Percentiles rank a stretch among this genome's conserved stretches.
phyloP scores from a whole-genome alignment of 345 rosid species.

The Salix viminalis region DNA sequence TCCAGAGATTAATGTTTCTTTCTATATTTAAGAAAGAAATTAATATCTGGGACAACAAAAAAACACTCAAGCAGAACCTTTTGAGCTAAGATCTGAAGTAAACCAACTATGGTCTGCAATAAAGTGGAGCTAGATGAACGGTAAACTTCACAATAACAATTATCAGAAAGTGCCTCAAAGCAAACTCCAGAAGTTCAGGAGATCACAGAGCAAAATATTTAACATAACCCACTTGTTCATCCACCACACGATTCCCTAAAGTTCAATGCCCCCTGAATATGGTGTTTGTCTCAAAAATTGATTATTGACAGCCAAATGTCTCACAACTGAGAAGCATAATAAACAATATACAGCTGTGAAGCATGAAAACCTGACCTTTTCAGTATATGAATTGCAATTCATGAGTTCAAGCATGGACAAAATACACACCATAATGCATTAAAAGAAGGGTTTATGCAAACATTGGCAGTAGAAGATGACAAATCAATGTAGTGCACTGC shows the following conservation, averaged over 20 bases:
- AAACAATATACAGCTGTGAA: neutral
- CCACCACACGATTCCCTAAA: neutral
- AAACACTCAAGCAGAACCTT: too few relatives aligned
- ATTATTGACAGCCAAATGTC: neutral
- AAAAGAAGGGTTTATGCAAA: constrained; percentile 5
- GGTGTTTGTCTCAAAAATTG: neutral
- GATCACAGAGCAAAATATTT: neutral
- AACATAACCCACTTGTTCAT: neutral
- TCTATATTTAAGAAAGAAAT: too few relatives aligned
- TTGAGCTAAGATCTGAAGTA: too few relatives aligned
- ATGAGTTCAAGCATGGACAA: neutral
- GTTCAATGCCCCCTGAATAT: neutral
- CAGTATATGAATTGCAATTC: too few relatives aligned
- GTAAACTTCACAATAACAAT: neutral
- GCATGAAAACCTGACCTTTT: neutral
- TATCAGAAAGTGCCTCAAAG: constrained; percentile 1
- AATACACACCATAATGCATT: neutral
- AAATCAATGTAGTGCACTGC: constrained; percentile 13
- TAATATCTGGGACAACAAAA: too few relatives aligned
- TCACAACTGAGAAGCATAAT: neutral
- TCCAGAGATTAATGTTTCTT: too few relatives aligned
- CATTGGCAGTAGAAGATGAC: constrained; percentile 12
- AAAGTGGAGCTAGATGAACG: neutral
- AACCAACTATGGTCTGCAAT: too few relatives aligned
- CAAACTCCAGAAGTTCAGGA: neutral